Conservation (phyloP, 2,329 filamentous ascomycete genomes). For the Scytalidium lignicola region DNA sequence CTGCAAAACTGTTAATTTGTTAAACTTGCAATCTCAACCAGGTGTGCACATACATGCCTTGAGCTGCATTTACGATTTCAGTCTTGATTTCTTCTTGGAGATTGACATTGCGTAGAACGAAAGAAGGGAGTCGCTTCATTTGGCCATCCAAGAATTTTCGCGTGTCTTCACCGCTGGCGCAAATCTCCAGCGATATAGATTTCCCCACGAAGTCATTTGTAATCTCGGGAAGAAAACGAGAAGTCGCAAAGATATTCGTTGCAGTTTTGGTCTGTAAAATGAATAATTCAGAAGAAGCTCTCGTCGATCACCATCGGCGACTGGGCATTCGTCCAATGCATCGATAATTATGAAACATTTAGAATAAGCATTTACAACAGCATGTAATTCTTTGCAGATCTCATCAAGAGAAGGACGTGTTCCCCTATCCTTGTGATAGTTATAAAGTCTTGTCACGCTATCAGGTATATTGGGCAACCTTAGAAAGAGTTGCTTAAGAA, state of each 20-base stretch:
- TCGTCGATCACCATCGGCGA: slow-evolving; percentile 4
- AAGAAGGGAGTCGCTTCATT: slow-evolving; percentile 14
- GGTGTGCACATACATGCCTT: slow-evolving; percentile 25
- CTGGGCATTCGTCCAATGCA: slow-evolving; percentile 15
- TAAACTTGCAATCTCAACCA: background rate
- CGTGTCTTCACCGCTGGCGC: slow-evolving; percentile 25
- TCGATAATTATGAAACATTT: slow-evolving; percentile 15
- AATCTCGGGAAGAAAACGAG: slow-evolving; percentile 24
- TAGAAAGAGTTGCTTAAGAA: too few relatives aligned
- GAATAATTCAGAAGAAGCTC: slow-evolving; percentile 24
- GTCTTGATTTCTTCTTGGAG: slow-evolving; percentile 17
- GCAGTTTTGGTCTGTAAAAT: slow-evolving; percentile 10
- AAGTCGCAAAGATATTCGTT: slow-evolving; percentile 27
- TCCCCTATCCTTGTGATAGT: slow-evolving; percentile 12
- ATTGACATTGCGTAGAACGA: slow-evolving; percentile 8
- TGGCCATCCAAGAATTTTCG: slow-evolving; percentile 20
- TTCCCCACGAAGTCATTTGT: slow-evolving; percentile 11
- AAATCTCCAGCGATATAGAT: slow-evolving; percentile 21
- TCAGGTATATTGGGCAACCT: too few relatives aligned
- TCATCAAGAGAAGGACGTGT: slow-evolving; percentile 21
- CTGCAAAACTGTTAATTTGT: slow-evolving; percentile 6
- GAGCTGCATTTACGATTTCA: slow-evolving; percentile 14
- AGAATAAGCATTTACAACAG: slow-evolving; percentile 13
- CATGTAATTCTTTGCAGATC: slow-evolving; percentile 13
- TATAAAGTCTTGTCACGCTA: too few relatives aligned